Evolutionary conservation across 169 alveolate genomes (phyloP), one percentile per base, ranked within the genome.

Genomic region (Plasmodium gallinaceum): DNA sequence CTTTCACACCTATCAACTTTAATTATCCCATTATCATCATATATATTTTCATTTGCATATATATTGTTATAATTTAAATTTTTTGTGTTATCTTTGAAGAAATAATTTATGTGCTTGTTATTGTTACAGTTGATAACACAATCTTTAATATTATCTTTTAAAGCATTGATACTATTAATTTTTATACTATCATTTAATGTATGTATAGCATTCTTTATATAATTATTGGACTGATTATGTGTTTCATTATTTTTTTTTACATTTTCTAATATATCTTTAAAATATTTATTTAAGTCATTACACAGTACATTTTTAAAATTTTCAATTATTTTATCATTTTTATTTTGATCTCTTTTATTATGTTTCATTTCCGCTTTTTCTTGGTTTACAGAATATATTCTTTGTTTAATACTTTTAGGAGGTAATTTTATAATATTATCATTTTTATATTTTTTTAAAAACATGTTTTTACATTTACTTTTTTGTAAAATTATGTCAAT

Each of bases 401-500:
- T 80, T 18, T 80, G 64, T 46, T 80, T 80, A 18, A 37, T 37
- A 46, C 26, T 80, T 80, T 52, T 20, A 14, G 83, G 14, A 24
- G 90, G 90, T 26, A 80, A 37, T 54, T 26, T 12, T n/a, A 69
- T 20, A 46, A 52, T 18, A 1, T 60, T 51, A 18, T 57, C 43
- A 24, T 26, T 26, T 16, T 57, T 61, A 4, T 60, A 61, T 68
- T 68, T 48, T 42, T 68, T 80, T 80, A 61, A 45, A 57, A 80
- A 80, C 90, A 80, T 66, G 16, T 80, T 80, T 69, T 80, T 58
- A 18, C 20, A 45, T 65, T 80, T 68, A 9, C 69, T 18, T 32
- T 80, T 80, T 80, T 80, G 65, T 71, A 80, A 57, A 54, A 80
- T 66, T 42, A 80, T 80, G 42, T 80, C 90, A 37, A 80, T 80